Evolutionary conservation across 441 rosid genomes (phyloP), one percentile per base, ranked within the genome.

Genomic region (Bocquillonia castaneifolia): DNA sequence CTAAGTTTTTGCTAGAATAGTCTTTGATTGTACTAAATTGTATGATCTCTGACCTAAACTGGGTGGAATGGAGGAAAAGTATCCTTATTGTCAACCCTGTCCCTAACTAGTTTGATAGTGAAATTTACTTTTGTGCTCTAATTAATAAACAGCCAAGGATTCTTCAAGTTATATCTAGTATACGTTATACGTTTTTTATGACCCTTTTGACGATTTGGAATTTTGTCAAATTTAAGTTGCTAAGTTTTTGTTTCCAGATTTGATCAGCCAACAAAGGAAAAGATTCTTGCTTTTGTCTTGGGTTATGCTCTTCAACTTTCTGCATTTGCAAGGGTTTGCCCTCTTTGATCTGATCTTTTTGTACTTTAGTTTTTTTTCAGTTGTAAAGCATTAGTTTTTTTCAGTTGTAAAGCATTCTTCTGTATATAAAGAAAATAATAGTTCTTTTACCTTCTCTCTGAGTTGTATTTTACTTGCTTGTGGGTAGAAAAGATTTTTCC

Each of bases 291-390:
- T 37, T 79, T 81, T 77, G 80, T 93, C 71, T 70, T 91, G 79
- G 77, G 84, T 56, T 78, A 78, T 77, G 80, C 84, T 63, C 79
- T 86, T 68, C 84, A 82, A 67, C 85, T 88, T 66, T 85, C 96
- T 68, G 75, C 83, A 45, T 81, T 73, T 82, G 96, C 90, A 47
- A 89, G 91, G 99, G 99, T 96, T 77, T 72, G 73, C 73, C 40
- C 42, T 54, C 70, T 71, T 37, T 64, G 15, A 36, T 74, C 50
- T 53, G 20, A 62, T 55, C 36, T 22, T 37, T 47, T 31, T 10
- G 14, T n/a, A 18, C 47, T 53, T 10, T 12, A 22, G 20, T 15
- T 10, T 65, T 45, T 36, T 17, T 45, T 36, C 45, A 66, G 64
- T 57, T 18, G 45, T 42, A 34, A 34, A 29, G 52, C 34, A 63